Evolutionary conservation across 2,329 filamentous ascomycete species (phyloP).

Genomic region (Aspergillus eucalypticola): DNA sequence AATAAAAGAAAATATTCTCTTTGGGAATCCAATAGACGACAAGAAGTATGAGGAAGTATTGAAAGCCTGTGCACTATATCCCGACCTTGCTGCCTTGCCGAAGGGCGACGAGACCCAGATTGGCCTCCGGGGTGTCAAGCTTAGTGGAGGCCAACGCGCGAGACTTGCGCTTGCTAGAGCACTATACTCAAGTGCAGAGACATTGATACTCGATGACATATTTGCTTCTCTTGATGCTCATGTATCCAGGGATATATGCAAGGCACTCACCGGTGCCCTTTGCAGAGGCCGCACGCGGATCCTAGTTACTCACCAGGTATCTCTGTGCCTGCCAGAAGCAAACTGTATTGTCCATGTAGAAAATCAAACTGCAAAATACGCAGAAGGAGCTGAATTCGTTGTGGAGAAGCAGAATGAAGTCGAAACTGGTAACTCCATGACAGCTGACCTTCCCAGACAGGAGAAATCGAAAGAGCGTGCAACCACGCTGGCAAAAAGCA

Average conservation of each 20-base stretch:
- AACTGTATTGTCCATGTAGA: not conserved
- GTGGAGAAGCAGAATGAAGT: not conserved
- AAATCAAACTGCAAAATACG: not conserved
- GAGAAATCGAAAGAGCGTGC: not conserved
- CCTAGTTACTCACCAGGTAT: not conserved
- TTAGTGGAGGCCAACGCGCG: conserved; percentile 1
- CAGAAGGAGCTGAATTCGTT: not conserved
- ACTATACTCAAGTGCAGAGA: not conserved
- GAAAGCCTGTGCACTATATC: not conserved
- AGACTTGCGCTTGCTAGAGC: not conserved
- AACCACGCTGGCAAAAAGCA: not conserved
- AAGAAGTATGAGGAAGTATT: not conserved
- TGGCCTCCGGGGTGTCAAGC: not conserved
- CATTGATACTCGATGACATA: not conserved
- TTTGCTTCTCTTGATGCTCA: not conserved
- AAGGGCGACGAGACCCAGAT: not conserved
- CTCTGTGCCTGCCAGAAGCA: not conserved
- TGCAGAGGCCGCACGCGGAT: not conserved
- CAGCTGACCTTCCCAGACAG: not conserved
- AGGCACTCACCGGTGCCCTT: not conserved
- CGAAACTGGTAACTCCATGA: not conserved
- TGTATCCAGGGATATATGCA: not conserved
- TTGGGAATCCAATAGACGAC: not conserved
- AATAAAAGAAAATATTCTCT: not conserved
- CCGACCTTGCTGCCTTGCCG: not conserved